These are phyloP conservation scores for Scleroderma citrinum DNA, from an alignment of 768 basidiomycete species.

Conservation along the genomic window DNA sequence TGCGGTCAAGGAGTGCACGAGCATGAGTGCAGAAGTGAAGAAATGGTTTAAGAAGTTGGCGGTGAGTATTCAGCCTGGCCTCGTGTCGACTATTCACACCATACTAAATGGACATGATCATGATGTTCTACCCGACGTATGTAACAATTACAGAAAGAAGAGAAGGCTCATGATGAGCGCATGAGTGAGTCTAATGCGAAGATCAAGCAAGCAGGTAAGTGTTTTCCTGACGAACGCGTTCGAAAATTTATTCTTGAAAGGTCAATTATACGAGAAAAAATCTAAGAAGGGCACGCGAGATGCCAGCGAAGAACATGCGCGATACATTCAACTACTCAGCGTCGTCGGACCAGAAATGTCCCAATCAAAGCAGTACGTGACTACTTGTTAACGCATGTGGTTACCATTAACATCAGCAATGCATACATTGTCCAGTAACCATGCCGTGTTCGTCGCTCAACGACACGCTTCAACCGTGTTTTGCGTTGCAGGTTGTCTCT, in stretches of 20 bases:
- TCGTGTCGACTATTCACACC: too few species aligned
- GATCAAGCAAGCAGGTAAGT: slow-evolving; percentile 69
- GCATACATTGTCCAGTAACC: slow-evolving; percentile 55
- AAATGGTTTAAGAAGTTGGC: slow-evolving; percentile 85
- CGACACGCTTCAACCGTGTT: slow-evolving; percentile 54
- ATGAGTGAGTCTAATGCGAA: slow-evolving; percentile 60
- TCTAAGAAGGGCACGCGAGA: slow-evolving; percentile 67
- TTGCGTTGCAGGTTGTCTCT: slow-evolving; percentile 56
- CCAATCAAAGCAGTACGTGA: slow-evolving; percentile 68
- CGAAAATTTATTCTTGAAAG: slow-evolving; percentile 28
- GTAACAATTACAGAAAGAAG: slow-evolving; percentile 56
- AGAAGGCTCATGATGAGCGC: slow-evolving; percentile 69
- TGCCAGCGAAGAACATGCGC: slow-evolving; percentile 66
- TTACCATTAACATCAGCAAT: not conserved
- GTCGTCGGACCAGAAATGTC: slow-evolving; percentile 72
- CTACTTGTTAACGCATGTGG: not conserved
- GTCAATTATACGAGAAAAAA: slow-evolving; percentile 73
- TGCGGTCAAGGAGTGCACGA: slow-evolving; percentile 67
- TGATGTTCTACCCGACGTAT: not conserved
- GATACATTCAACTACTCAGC: slow-evolving; percentile 70
- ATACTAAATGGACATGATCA: not conserved
- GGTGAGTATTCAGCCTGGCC: slow-evolving; percentile 36
- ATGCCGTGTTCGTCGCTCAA: slow-evolving; percentile 56
- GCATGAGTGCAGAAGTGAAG: slow-evolving; percentile 60
- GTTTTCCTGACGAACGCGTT: too few species aligned